Conservation (phyloP, 2,329 filamentous ascomycete genomes). For the Ophiostoma angusticollis region DNA sequence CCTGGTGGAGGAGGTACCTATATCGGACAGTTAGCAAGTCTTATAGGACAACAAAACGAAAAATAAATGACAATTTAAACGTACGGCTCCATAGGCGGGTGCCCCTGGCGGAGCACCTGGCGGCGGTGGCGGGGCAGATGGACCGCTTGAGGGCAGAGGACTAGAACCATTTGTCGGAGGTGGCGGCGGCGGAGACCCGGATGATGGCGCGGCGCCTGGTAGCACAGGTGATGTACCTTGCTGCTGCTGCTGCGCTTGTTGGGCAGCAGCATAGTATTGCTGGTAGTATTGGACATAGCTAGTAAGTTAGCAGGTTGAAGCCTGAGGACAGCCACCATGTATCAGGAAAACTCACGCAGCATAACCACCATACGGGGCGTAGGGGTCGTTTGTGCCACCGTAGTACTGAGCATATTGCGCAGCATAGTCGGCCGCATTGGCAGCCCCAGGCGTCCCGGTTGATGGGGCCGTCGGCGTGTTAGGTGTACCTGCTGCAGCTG, state of each 20-base stretch:
- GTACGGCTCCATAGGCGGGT: constrained; percentile 51
- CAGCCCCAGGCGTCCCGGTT: constrained; percentile 19
- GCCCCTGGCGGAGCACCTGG: constrained; percentile 38
- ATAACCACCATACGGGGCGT: constrained; percentile 84
- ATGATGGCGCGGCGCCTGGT: constrained; percentile 1
- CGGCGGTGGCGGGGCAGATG: constrained; percentile 42
- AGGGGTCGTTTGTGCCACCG: constrained; percentile 54
- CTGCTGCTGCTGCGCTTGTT: constrained; percentile 39
- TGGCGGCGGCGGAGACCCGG: constrained; percentile 1
- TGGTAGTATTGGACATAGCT: constrained; percentile 61
- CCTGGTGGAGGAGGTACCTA: no score
- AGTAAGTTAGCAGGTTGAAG: no score
- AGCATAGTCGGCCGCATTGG: constrained; percentile 51
- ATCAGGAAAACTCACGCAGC: constrained; percentile 43
- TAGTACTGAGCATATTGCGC: constrained; percentile 81
- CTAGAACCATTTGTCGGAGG: constrained; percentile 30
- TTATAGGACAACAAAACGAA: neutral
- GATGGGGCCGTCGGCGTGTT: neutral
- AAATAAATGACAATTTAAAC: constrained; percentile 17
- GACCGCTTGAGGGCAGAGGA: constrained; percentile 36
- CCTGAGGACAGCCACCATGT: neutral
- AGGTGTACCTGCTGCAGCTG: neutral
- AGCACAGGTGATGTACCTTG: constrained; percentile 20
- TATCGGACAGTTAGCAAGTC: no score
- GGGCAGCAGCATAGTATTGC: constrained; percentile 49